Evolutionary conservation across 495 filamentous ascomycete species (phyloP).

Genomic region (Glonium stellatum): DNA sequence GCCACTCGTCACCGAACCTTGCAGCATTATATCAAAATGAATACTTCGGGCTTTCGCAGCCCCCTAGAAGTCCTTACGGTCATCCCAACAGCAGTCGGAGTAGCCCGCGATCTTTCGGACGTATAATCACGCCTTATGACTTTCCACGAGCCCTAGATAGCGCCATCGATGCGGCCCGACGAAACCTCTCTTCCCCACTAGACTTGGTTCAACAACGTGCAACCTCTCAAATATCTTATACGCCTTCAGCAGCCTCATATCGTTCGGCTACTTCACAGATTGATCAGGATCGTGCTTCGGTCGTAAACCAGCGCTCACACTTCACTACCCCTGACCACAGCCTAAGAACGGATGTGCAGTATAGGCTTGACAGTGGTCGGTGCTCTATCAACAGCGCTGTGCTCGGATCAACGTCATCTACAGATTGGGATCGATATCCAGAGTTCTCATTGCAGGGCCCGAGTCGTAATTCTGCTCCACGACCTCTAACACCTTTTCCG

Average conservation of each 20-base stretch:
- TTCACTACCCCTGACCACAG: background rate
- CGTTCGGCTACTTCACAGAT: background rate
- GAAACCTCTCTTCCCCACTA: slow-evolving; percentile 22
- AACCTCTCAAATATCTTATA: slow-evolving; percentile 4
- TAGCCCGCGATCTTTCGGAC: slow-evolving; percentile 2
- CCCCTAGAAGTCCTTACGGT: slow-evolving; percentile 15
- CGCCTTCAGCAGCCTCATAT: background rate
- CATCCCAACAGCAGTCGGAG: slow-evolving; percentile 3
- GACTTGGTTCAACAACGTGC: slow-evolving; percentile 21
- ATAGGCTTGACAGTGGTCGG: background rate
- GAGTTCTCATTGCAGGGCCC: background rate
- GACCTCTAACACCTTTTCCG: background rate
- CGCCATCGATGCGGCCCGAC: slow-evolving; percentile 6
- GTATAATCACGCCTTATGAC: slow-evolving; percentile 14
- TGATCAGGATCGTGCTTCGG: background rate
- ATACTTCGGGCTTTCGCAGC: slow-evolving; percentile 4
- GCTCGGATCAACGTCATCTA: background rate
- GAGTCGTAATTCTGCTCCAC: background rate
- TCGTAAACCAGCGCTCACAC: background rate
- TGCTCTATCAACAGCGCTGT: background rate
- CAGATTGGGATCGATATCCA: background rate
- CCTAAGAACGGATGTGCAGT: background rate
- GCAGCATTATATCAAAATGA: slow-evolving; percentile 3
- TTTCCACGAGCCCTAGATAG: slow-evolving; percentile 7
- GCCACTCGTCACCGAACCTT: slow-evolving; percentile 15